Conservation (phyloP, 1,284 basidiomycete genomes). For the Jaminaea rosea region DNA sequence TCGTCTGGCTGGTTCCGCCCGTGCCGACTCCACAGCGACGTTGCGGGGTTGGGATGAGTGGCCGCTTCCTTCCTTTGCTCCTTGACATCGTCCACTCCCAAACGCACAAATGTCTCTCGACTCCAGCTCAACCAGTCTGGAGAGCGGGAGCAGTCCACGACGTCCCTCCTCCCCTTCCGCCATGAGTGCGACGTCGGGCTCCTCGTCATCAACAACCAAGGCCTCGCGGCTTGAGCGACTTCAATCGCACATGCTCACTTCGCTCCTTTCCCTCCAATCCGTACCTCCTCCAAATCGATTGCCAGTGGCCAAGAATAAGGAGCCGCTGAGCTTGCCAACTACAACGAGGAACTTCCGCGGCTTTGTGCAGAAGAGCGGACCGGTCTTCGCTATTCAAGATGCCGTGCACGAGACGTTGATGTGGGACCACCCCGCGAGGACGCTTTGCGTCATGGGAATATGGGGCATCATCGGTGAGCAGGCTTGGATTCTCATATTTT, state of each 20-base stretch:
- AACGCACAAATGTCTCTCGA: too few relatives aligned
- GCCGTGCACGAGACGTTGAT: slow-evolving; percentile 39
- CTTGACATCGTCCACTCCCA: too few relatives aligned
- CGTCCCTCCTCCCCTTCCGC: too few relatives aligned
- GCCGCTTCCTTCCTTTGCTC: too few relatives aligned
- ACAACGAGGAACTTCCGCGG: slow-evolving; percentile 44
- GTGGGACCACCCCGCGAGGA: slow-evolving; percentile 45
- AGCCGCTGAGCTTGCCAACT: slow-evolving; percentile 34
- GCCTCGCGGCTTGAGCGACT: not conserved
- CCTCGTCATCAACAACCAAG: too few relatives aligned
- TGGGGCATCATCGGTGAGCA: slow-evolving; percentile 30
- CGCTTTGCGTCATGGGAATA: slow-evolving; percentile 44
- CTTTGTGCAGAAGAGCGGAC: slow-evolving; percentile 44
- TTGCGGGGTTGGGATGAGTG: too few relatives aligned
- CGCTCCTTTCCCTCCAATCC: not conserved
- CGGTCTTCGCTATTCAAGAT: slow-evolving; percentile 45
- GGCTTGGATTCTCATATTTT: not conserved
- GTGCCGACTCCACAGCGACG: too few relatives aligned
- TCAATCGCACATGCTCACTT: slow-evolving; percentile 2
- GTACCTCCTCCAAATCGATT: slow-evolving; percentile 12
- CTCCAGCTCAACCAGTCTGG: too few relatives aligned
- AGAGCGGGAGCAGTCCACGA: too few relatives aligned
- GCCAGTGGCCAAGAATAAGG: slow-evolving; percentile 39
- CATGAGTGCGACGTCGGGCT: too few relatives aligned
- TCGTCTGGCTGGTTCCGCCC: too few relatives aligned